These are phyloP conservation scores for Fusarium transvaalense DNA, from an alignment of 2,329 filamentous ascomycete genomes.

Conservation along the genomic window DNA sequence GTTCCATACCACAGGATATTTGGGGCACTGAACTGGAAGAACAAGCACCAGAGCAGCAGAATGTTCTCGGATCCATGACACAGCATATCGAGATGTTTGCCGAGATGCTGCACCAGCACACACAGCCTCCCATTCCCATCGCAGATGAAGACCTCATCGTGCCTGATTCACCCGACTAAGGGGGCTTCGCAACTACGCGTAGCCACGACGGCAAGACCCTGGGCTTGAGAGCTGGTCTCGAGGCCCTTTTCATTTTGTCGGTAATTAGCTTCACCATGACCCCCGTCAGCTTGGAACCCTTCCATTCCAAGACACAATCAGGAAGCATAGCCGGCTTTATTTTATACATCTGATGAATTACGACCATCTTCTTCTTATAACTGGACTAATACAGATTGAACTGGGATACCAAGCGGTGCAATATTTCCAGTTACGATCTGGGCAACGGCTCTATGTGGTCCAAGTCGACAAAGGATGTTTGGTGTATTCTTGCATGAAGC, in stretches of 20 bases:
- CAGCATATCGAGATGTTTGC: conserved; percentile 58
- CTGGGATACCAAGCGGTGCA: background rate
- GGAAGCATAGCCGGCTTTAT: background rate
- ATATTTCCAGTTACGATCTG: background rate
- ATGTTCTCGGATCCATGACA: conserved; percentile 54
- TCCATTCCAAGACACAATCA: background rate
- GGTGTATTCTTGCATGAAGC: background rate
- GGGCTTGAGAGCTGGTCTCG: conserved; percentile 38
- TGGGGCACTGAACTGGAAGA: conserved; percentile 67
- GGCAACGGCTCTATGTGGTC: background rate
- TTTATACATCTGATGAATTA: conserved; percentile 17
- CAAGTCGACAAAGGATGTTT: background rate
- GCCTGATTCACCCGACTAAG: conserved; percentile 52
- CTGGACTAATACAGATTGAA: background rate
- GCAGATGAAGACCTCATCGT: conserved; percentile 52
- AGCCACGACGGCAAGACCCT: background rate
- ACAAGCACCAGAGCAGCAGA: conserved; percentile 55
- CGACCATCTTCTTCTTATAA: background rate
- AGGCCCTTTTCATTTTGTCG: conserved; percentile 13
- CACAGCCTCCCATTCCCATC: conserved; percentile 48
- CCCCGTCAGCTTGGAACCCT: background rate
- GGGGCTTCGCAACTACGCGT: background rate
- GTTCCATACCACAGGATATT: conserved; percentile 66
- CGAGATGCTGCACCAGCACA: conserved; percentile 52
- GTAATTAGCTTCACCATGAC: conserved; percentile 13